These are phyloP conservation scores for Globisporangium mamillatum DNA, from an alignment of 352 stramenopile species.

Conservation along the genomic window DNA sequence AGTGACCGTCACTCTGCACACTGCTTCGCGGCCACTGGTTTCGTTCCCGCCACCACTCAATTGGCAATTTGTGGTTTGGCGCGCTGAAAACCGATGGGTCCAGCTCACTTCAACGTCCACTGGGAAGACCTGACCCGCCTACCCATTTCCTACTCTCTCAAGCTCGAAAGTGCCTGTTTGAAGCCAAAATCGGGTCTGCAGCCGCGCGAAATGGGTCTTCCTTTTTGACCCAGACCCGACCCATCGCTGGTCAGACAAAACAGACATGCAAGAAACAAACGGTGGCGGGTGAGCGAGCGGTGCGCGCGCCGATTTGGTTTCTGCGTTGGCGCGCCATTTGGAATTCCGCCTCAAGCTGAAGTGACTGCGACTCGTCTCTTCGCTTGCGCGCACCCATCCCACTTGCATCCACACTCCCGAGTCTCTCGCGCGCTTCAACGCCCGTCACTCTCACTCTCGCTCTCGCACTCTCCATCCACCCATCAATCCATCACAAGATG, in stretches of 20 bases:
- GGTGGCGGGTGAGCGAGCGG: constrained; percentile 3
- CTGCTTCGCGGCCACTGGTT: background rate
- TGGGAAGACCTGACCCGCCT: background rate
- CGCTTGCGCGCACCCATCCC: background rate
- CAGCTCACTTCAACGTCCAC: background rate
- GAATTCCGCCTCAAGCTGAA: constrained; percentile 10
- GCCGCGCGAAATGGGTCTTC: background rate
- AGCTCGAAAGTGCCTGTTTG: background rate
- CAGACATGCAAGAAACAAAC: background rate
- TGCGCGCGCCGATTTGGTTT: background rate
- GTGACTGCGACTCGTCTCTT: constrained; percentile 9
- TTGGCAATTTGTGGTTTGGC: background rate
- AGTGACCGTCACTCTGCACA: constrained; percentile 13
- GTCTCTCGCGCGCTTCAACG: constrained; percentile 18
- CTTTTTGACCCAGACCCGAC: background rate
- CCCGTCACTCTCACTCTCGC: constrained; percentile 2
- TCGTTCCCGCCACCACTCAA: background rate
- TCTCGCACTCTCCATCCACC: background rate
- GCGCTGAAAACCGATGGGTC: constrained; percentile 2
- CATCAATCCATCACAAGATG: constrained; percentile 48
- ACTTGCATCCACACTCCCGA: background rate
- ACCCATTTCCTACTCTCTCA: background rate
- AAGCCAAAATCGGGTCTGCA: background rate
- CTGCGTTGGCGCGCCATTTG: constrained; percentile 11
- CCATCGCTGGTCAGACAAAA: background rate